phyloP scores from a whole-genome alignment of 495 filamentous ascomycete genomes.

The Daldinia caldariorum region DNA sequence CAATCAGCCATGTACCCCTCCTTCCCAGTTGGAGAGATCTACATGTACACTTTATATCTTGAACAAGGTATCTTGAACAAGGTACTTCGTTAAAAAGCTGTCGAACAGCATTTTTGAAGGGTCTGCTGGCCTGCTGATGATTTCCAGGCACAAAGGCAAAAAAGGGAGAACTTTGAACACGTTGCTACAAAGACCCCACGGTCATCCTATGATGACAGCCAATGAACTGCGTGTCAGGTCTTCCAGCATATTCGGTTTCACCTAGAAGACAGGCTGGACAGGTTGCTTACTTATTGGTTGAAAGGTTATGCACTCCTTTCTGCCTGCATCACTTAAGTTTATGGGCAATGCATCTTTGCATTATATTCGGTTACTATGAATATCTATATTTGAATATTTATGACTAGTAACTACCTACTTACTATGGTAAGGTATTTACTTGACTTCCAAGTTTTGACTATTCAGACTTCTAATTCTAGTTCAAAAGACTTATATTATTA shows the following conservation, averaged over 20 bases:
- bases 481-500: background rate
- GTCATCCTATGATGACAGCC: slow-evolving; percentile 29
- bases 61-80: slow-evolving; percentile 43
- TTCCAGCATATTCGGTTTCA: slow-evolving; percentile 52
- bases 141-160: slow-evolving; percentile 39
- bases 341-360: background rate
- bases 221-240: slow-evolving; percentile 41
- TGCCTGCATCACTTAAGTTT: slow-evolving; percentile 33
- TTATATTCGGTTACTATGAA: too few relatives aligned
- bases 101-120: slow-evolving; percentile 6
- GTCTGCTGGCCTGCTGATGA: slow-evolving; percentile 18
- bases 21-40: slow-evolving; percentile 32
- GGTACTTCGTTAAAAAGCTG: slow-evolving; percentile 17
- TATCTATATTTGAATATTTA: too few relatives aligned
- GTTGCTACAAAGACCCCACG: slow-evolving; percentile 46
- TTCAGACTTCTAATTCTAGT: background rate
- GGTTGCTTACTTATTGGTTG: slow-evolving; percentile 39
- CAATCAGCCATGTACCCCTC: slow-evolving; percentile 27
- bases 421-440: background rate
- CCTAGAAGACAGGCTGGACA: slow-evolving; percentile 19
- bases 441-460: slow-evolving; percentile 14
- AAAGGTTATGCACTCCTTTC: slow-evolving; percentile 44
- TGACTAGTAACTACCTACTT: background rate
- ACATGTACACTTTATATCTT: slow-evolving; percentile 41
- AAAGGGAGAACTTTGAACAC: slow-evolving; percentile 44